These are phyloP conservation scores for Citrullus mucosospermus DNA, from an alignment of 306 rosid genomes.

Conservation along the genomic window DNA sequence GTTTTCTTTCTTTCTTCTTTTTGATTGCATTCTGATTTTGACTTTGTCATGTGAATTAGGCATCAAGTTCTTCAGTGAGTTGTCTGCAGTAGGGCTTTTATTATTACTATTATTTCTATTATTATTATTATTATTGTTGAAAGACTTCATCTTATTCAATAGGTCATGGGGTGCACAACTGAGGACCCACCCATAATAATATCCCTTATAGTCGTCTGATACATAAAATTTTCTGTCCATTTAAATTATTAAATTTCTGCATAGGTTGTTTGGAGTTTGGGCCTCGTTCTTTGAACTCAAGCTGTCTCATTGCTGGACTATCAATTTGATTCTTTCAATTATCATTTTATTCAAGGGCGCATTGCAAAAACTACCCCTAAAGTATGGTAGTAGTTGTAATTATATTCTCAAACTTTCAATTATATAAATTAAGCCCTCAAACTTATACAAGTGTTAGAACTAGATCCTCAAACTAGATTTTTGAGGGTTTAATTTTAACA, in stretches of 20 bases:
- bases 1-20: neutral
- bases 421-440: too few species aligned
- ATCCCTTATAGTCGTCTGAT: neutral
- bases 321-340: neutral
- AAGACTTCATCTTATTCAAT: neutral
- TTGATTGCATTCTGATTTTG: neutral
- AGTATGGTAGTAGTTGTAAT: too few species aligned
- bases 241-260: neutral
- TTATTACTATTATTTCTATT: neutral
- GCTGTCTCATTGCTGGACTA: neutral
- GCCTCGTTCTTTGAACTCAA: conserved; percentile 1
- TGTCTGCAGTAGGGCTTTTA: neutral
- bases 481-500: too few species aligned
- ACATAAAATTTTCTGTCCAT: neutral
- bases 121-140: neutral
- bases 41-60: neutral
- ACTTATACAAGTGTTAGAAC: too few species aligned
- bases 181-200: neutral
- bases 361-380: too few species aligned
- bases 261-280: conserved; percentile 3
- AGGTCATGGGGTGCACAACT: conserved; percentile 8
- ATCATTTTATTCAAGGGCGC: neutral
- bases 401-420: too few species aligned
- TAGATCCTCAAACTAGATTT: too few species aligned
- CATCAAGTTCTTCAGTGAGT: neutral